Evolutionary conservation across 2,329 filamentous ascomycete genomes (phyloP).

Genomic region (Davidsoniella australis): DNA sequence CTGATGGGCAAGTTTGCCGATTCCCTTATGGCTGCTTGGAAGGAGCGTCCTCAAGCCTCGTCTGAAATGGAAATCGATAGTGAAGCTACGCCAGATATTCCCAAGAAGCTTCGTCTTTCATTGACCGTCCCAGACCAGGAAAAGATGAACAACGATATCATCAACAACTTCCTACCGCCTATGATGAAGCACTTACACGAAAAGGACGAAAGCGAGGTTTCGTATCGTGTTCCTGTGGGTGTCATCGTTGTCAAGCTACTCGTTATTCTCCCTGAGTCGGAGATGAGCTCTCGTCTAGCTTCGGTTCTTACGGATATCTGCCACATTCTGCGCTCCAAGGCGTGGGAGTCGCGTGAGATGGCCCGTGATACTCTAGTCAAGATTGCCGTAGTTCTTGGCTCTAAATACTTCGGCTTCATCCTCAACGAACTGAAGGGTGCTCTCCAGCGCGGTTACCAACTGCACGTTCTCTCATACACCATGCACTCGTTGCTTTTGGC

Average conservation of each 20-base stretch:
- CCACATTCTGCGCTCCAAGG: conserved; percentile 77
- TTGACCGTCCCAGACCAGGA: conserved; percentile 47
- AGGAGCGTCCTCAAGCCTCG: not conserved
- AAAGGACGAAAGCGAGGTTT: conserved; percentile 89
- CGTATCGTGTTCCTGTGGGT: conserved; percentile 76
- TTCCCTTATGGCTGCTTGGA: conserved; percentile 34
- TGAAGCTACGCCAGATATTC: conserved; percentile 25
- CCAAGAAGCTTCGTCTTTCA: conserved; percentile 27
- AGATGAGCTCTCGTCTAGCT: conserved; percentile 59
- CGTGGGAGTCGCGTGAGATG: conserved; percentile 78
- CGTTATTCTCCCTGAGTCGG: conserved; percentile 55
- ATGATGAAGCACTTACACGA: conserved; percentile 76
- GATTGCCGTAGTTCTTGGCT: conserved; percentile 64
- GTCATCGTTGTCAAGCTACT: conserved; percentile 79
- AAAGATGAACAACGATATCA: conserved; percentile 56
- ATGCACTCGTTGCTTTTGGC: conserved; percentile 78
- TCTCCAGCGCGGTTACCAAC: conserved; percentile 70
- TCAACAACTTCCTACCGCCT: conserved; percentile 58
- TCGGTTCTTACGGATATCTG: conserved; percentile 81
- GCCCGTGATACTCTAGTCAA: conserved; percentile 75
- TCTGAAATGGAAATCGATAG: conserved; percentile 16
- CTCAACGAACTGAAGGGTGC: conserved; percentile 76
- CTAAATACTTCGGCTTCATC: conserved; percentile 78
- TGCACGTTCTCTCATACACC: conserved; percentile 89
- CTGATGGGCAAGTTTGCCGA: conserved; percentile 71